Evolutionary conservation across 2,329 filamentous ascomycete species (phyloP), one percentile per base, ranked within the genome.

Genomic region (Byssothecium circinans): DNA sequence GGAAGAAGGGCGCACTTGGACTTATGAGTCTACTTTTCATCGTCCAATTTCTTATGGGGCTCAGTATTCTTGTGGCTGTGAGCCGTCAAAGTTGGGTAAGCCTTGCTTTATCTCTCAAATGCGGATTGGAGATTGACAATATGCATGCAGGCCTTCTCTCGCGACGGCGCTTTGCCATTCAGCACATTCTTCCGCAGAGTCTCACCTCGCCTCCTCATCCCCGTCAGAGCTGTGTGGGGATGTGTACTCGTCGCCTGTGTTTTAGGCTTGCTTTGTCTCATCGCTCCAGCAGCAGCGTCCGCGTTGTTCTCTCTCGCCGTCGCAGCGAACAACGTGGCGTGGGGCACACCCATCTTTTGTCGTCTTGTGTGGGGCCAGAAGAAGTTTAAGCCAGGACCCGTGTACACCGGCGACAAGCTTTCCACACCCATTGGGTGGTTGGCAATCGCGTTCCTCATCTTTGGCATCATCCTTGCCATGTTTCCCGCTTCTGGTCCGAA

Each of bases 11-110:
- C 4, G 79, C 82, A 0, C 63, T 85, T 6, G 81, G 75, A 0
- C 74, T 85, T 45, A 84, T 84, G 78, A 73, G 74, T 1, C 71
- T 84, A 0, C 67, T 84, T 17, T 81, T 83, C 58, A 76, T 83
- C 40, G 80, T 83, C 2, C 82, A 85, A 59, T 85, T 82, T 62
- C 71, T 84, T 18, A 84, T 85, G 76, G 81, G 81, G 1, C 67
- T 84, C 1, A 81, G 77, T 23, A 78, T 83, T 44, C 67, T 81
- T 2, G 78, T 84, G 3, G 82, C 82, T 1, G 79, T 78, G 4
- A 82, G 79, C 5, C 76, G 83, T 5, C 82, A 85, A 65, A 76
- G 74, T 23, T 86, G 82, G 82, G 52, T 57, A 37, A 7, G 20
- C 30, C n/a, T 40, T 50, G 18, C 36, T 15, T 20, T 17, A 25